A percentile compares a stretch with the other conserved stretches of the same genome.
Evolutionary conservation across 768 basidiomycete genomes (phyloP).

Genomic region (Scleroderma citrinum): DNA sequence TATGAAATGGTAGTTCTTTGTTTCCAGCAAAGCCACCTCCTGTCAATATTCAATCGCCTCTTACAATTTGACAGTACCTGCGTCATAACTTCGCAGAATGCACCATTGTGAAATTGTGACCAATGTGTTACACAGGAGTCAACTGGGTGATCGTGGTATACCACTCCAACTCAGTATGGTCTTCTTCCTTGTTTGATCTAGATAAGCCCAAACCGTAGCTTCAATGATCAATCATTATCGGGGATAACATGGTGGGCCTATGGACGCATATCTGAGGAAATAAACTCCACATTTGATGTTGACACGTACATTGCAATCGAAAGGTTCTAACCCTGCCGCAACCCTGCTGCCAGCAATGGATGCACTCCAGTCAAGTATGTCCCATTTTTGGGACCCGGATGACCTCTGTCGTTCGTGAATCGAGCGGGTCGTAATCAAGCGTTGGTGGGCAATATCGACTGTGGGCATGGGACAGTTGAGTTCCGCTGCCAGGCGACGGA

Average conservation of each 20-base stretch:
- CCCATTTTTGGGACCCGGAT: constrained; percentile 44
- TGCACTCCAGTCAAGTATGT: constrained; percentile 76
- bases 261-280: constrained; percentile 13
- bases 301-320: constrained; percentile 30
- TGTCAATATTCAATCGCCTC: background rate
- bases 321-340: constrained; percentile 58
- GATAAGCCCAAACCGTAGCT: background rate
- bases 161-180: background rate
- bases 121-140: background rate
- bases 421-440: constrained; percentile 74
- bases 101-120: background rate
- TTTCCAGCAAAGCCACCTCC: background rate
- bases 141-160: background rate
- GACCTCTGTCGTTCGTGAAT: constrained; percentile 46
- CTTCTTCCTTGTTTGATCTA: background rate
- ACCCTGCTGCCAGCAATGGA: constrained; percentile 73
- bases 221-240: background rate
- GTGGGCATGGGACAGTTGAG: constrained; percentile 66
- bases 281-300: background rate
- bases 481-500: constrained; percentile 61
- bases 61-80: background rate
- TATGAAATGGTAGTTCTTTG: background rate
- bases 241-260: background rate
- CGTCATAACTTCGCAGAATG: background rate
- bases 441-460: constrained; percentile 68